Evolutionary conservation across 768 basidiomycete species (phyloP).

Genomic region (Terana coerulea): DNA sequence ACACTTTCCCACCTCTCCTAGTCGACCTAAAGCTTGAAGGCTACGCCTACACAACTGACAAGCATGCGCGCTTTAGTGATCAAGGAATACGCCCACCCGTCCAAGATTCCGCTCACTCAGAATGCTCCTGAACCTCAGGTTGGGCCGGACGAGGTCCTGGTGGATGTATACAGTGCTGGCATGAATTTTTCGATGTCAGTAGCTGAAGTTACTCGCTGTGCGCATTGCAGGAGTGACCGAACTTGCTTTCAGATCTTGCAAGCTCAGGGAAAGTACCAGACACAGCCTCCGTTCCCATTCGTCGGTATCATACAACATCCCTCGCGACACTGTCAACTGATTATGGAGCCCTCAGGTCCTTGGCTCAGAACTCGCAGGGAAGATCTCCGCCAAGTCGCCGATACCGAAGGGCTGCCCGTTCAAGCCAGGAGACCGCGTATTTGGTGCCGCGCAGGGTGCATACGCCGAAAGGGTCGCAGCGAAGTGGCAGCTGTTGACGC

Average conservation of each 20-base stretch:
- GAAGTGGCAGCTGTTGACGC: conserved; percentile 45
- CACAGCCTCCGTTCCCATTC: conserved; percentile 82
- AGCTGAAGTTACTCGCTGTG: neutral
- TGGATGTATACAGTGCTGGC: conserved; percentile 50
- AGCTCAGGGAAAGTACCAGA: conserved; percentile 86
- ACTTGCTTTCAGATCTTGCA: conserved; percentile 61
- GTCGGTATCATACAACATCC: conserved; percentile 11
- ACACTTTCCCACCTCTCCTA: no score
- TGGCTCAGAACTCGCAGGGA: conserved; percentile 84
- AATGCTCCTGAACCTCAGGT: conserved; percentile 39
- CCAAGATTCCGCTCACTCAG: conserved; percentile 33
- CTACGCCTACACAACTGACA: neutral
- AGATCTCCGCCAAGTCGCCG: conserved; percentile 62
- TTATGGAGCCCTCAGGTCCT: conserved; percentile 34
- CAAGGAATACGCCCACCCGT: conserved; percentile 52
- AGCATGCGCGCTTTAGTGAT: conserved; percentile 80
- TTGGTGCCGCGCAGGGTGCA: conserved; percentile 76
- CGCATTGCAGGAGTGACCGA: neutral
- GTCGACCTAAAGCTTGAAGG: no score
- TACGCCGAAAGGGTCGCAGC: conserved; percentile 75
- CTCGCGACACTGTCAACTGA: neutral
- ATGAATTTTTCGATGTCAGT: conserved; percentile 45
- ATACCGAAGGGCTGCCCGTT: conserved; percentile 78
- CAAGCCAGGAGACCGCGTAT: conserved; percentile 83
- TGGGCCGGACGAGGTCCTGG: conserved; percentile 36